Base-by-base conservation (phyloP, 2,329 filamentous ascomycete genomes). In the Neofusicoccum laricinum region DNA sequence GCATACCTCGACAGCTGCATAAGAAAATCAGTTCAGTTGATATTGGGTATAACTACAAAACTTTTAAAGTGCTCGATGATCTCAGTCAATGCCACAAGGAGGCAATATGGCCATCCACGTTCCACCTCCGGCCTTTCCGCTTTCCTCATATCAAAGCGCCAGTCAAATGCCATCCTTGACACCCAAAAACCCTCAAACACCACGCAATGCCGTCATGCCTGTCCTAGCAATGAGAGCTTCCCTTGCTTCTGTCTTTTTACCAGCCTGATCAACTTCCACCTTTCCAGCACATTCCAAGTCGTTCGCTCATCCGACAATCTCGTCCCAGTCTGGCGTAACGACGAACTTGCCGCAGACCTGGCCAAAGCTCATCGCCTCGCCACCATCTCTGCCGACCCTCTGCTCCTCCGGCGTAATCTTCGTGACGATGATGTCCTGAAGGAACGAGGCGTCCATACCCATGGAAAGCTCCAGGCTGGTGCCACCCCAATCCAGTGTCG, bases 301-400 rank as follows among this genome's bases (percentile, higher is more conserved):
- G 3, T 14, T 14, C n/a, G 3, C 30, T 53, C 38, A 71, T 41
- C 74, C 73, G 63, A 82, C 73, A 66, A 88, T 81, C 69, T 82
- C 78, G 51, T 79, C 78, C 84, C 85, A 88, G 71, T 89, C 81
- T 14, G 87, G 87, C 58, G 81, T 84, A 38, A 88, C 83, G 2
- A 88, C 84, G 71, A 88, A 88, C 74, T 88, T 88, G 62, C 84
- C 85, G 73, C 83, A 85, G n/a, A 89, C 79, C 69, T 86, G 82
- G 8, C 86, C 87, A 78, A 89, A 84, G 2, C 82, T 82, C 74
- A 82, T 82, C 41, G 83, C 80, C 64, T 79, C 77, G 1, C 80
- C 81, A 14, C 73, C 75, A 36, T 72, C 69, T 48, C 79, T 75
- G 3, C 69, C 67, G 14, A 66, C 70, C n/a, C 72, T 65, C 45